These are phyloP conservation scores for Pleurotus tuoliensis DNA, from an alignment of 768 basidiomycete genomes.

Conservation along the genomic window DNA sequence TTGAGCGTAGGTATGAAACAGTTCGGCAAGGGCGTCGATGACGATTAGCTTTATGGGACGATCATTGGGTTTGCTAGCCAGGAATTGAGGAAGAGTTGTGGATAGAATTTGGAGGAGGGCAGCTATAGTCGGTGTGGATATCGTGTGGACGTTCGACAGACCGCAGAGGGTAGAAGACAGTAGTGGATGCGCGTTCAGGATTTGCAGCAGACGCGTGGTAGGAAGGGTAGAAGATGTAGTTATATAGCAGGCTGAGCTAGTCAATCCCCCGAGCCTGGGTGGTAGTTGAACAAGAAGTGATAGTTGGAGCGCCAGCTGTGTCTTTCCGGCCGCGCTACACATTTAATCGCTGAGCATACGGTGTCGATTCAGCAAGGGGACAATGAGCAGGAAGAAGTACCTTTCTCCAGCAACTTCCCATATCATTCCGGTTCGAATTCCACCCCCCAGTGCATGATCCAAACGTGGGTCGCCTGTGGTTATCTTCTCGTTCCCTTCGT, in stretches of 20 bases:
- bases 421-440: constrained; percentile 72
- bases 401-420: constrained; percentile 92
- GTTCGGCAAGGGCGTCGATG: constrained; percentile 84
- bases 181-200: constrained; percentile 47
- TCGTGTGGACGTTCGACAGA: constrained; percentile 59
- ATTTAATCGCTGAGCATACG: too few relatives aligned
- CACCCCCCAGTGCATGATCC: constrained; percentile 73
- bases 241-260: constrained; percentile 72
- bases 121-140: constrained; percentile 50
- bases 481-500: constrained; percentile 42
- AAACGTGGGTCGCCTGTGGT: constrained; percentile 73
- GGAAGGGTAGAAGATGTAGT: constrained; percentile 69
- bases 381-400: constrained; percentile 34
- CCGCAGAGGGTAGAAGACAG: constrained; percentile 39
- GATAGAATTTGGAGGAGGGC: constrained; percentile 54
- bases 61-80: constrained; percentile 28
- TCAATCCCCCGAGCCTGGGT: constrained; percentile 46
- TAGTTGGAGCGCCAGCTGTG: constrained; percentile 84
- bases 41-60: constrained; percentile 73
- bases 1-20: constrained; percentile 67
- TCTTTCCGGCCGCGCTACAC: constrained; percentile 88
- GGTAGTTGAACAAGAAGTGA: constrained; percentile 78
- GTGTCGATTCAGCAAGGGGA: background rate
- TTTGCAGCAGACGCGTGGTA: constrained; percentile 64
- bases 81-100: constrained; percentile 48